Evolutionary conservation across 306 rosid species (phyloP).

Genomic region (Medicago lupulina): DNA sequence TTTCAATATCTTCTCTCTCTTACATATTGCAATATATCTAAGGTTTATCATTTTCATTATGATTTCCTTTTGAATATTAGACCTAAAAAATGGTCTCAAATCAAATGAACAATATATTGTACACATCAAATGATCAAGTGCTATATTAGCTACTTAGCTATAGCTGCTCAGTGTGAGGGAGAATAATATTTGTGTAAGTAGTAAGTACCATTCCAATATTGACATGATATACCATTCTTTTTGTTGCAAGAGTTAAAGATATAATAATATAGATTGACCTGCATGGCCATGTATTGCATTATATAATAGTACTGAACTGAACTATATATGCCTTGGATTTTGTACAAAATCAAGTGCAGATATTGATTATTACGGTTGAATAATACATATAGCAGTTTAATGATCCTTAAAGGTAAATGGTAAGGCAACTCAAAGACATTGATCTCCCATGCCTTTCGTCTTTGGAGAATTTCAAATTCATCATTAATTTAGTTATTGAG

Average conservation of each 20-base stretch:
- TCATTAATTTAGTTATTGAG: too few species aligned
- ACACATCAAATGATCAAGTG: conserved; percentile 19
- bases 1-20: conserved; percentile 31
- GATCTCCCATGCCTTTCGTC: neutral
- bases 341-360: conserved; percentile 7
- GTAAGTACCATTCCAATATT: neutral
- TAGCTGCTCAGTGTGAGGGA: conserved; percentile 1
- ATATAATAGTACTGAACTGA: neutral
- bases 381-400: neutral
- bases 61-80: conserved; percentile 23
- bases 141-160: too few species aligned
- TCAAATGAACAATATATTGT: neutral
- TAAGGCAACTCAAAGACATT: neutral
- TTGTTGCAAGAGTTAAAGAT: conserved; percentile 5
- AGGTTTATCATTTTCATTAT: neutral
- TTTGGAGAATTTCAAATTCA: too few species aligned
- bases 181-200: conserved; percentile 21
- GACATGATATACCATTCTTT: too few species aligned
- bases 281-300: neutral
- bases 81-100: conserved; percentile 31
- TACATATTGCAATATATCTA: neutral
- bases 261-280: neutral
- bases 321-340: neutral
- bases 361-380: neutral
- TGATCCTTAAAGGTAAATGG: neutral